These are phyloP conservation scores for Cadophora luteo-olivacea DNA, from an alignment of 2,329 filamentous ascomycete species.

Conservation along the genomic window DNA sequence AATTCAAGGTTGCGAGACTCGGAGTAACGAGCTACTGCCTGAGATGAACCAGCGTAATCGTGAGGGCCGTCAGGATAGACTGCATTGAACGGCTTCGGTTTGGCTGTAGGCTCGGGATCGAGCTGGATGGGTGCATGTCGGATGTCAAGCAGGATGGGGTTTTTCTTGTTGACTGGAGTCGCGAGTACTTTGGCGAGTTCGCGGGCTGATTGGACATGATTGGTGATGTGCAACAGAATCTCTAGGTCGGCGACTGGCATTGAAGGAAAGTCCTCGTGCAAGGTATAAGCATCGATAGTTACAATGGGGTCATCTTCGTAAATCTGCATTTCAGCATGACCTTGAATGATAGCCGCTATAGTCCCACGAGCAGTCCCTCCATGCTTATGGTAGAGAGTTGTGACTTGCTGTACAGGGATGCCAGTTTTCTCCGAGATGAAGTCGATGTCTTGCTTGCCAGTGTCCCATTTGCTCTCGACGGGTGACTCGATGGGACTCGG, in stretches of 20 bases:
- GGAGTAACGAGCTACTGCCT: slow-evolving; percentile 26
- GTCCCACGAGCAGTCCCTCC: slow-evolving; percentile 61
- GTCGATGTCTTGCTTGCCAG: slow-evolving; percentile 61
- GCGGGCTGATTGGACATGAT: slow-evolving; percentile 60
- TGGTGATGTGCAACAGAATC: slow-evolving; percentile 61
- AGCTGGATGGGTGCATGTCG: slow-evolving; percentile 39
- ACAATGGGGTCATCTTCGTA: slow-evolving; percentile 54
- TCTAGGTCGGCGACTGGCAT: slow-evolving; percentile 55
- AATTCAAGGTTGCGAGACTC: slow-evolving; percentile 51
- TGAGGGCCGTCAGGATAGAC: slow-evolving; percentile 25
- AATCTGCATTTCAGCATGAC: slow-evolving; percentile 36
- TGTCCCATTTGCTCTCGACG: slow-evolving; percentile 62
- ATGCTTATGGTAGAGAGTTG: slow-evolving; percentile 66
- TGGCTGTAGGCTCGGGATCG: slow-evolving; percentile 20
- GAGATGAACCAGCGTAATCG: slow-evolving; percentile 23
- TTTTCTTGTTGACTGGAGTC: slow-evolving; percentile 32
- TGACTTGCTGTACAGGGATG: slow-evolving; percentile 55
- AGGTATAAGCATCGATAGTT: slow-evolving; percentile 57
- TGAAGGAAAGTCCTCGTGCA: slow-evolving; percentile 60
- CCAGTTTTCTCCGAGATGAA: slow-evolving; percentile 61
- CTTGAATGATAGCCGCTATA: slow-evolving; percentile 55
- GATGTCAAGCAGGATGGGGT: slow-evolving; percentile 40
- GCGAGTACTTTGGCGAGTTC: slow-evolving; percentile 64
- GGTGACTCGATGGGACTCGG: slow-evolving; percentile 15
- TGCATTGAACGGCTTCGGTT: slow-evolving; percentile 20